Percentiles rank a stretch among this genome's conserved stretches.
Conservation (phyloP, 2,329 filamentous ascomycete genomes). For the Calonectria fujianensis region DNA sequence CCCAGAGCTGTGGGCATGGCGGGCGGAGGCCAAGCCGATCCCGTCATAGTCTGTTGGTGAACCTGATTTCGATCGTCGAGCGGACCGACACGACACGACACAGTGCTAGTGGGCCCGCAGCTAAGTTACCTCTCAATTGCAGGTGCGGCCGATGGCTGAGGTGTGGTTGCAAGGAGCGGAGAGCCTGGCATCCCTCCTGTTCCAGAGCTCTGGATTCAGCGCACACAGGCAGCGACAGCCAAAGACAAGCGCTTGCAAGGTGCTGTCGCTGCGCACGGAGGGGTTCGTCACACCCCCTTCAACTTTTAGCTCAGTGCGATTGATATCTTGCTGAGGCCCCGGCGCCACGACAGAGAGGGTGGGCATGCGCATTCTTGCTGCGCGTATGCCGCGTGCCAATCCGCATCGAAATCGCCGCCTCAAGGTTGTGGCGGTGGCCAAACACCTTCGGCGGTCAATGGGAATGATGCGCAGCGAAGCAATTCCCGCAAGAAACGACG, state of each 20-base stretch:
- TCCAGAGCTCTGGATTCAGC: constrained; percentile 47
- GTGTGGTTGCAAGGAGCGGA: constrained; percentile 33
- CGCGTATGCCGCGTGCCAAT: constrained; percentile 1
- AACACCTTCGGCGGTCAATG: constrained; percentile 18
- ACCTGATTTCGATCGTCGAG: constrained; percentile 47
- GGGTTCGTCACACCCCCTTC: constrained; percentile 27
- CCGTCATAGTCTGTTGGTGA: constrained; percentile 35
- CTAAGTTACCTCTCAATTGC: constrained; percentile 28
- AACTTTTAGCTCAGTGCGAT: constrained; percentile 24
- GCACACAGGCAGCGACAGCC: constrained; percentile 26
- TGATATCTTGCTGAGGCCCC: constrained; percentile 26
- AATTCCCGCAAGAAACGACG: background rate
- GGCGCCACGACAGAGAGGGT: constrained; percentile 3
- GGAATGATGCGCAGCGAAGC: background rate
- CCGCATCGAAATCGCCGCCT: constrained; percentile 18
- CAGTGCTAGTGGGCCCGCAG: constrained; percentile 34
- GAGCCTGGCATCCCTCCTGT: constrained; percentile 43
- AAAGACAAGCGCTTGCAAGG: constrained; percentile 30
- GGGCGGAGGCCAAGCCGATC: constrained; percentile 41
- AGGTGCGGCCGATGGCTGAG: constrained; percentile 30
- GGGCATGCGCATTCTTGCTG: constrained; percentile 22
- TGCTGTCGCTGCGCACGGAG: constrained; percentile 16
- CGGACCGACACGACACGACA: constrained; percentile 39
- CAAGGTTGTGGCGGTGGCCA: constrained; percentile 14
- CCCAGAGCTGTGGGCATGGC: constrained; percentile 44